phyloP scores from a whole-genome alignment of 2,329 filamentous ascomycete genomes.

The Coleophoma eucalyptorum region DNA sequence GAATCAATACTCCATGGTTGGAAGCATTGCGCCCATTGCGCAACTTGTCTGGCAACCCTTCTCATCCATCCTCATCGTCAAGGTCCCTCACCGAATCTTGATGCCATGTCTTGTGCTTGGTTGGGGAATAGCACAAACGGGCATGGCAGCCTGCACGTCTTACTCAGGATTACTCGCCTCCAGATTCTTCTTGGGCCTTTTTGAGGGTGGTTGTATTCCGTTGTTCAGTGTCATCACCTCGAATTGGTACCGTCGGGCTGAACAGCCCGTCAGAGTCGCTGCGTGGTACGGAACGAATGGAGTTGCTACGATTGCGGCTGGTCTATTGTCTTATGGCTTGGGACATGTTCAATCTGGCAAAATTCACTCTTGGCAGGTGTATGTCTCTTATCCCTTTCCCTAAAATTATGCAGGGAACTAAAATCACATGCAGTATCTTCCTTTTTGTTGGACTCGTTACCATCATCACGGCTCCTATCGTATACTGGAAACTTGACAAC shows the following conservation, averaged over 20 bases:
- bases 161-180: slow-evolving; percentile 74
- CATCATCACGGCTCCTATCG: slow-evolving; percentile 49
- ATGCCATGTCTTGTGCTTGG: slow-evolving; percentile 46
- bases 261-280: slow-evolving; percentile 32
- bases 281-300: slow-evolving; percentile 30
- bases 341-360: slow-evolving; percentile 38
- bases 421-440: slow-evolving; percentile 62
- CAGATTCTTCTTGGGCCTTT: slow-evolving; percentile 79
- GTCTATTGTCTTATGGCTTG: slow-evolving; percentile 26
- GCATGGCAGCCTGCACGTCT: slow-evolving; percentile 45
- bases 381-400: slow-evolving; percentile 29
- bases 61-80: slow-evolving; percentile 56
- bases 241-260: slow-evolving; percentile 33
- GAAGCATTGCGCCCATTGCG: slow-evolving; percentile 54
- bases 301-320: slow-evolving; percentile 24
- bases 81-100: slow-evolving; percentile 53
- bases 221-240: slow-evolving; percentile 33
- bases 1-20: slow-evolving; percentile 48
- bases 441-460: slow-evolving; percentile 60
- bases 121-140: slow-evolving; percentile 43
- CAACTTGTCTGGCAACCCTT: slow-evolving; percentile 60
- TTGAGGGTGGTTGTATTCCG: slow-evolving; percentile 55
- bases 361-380: slow-evolving; percentile 33
- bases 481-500: slow-evolving; percentile 58
- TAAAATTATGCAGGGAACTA: slow-evolving; percentile 19